phyloP scores from a whole-genome alignment of 139 green algal genomes.

The Tetratostichococcus sp. region DNA sequence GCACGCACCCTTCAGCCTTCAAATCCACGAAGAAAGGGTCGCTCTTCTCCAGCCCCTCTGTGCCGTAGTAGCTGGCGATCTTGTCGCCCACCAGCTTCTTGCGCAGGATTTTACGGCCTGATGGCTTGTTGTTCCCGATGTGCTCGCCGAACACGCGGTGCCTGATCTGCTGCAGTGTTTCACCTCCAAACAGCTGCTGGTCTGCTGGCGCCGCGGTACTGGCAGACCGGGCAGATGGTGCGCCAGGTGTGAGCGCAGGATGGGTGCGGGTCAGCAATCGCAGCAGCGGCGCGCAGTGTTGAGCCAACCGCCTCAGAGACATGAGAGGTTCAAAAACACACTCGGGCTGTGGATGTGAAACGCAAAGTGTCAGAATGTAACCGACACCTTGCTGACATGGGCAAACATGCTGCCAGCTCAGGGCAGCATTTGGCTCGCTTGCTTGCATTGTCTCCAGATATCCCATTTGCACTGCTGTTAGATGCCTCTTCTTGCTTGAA shows the following conservation, averaged over 20 bases:
- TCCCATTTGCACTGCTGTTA: no score
- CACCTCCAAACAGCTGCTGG: conserved; percentile 6
- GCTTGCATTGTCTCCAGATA: no score
- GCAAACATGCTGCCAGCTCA: no score
- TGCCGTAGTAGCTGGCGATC: conserved; percentile 48
- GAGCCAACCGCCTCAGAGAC: neutral
- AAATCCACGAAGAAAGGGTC: conserved; percentile 55
- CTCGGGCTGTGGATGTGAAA: no score
- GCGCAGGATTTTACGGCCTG: conserved; percentile 58
- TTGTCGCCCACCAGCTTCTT: conserved; percentile 38
- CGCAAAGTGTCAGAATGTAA: no score
- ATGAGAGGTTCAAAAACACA: neutral
- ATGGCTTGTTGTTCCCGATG: conserved; percentile 59
- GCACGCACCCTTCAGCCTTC: conserved; percentile 35
- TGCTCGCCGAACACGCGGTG: conserved; percentile 61
- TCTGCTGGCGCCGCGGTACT: neutral
- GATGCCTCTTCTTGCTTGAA: no score
- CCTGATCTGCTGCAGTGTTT: conserved; percentile 45
- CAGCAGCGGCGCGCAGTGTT: neutral
- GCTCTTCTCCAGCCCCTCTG: conserved; percentile 18
- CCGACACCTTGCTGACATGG: no score
- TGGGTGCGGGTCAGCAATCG: neutral
- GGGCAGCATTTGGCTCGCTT: no score
- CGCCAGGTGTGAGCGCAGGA: no score
- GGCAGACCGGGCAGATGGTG: neutral